Evolutionary conservation across 73 alveolate species (phyloP), one percentile per base, ranked within the genome.

Genomic region (Symbiodinium pilosum): DNA sequence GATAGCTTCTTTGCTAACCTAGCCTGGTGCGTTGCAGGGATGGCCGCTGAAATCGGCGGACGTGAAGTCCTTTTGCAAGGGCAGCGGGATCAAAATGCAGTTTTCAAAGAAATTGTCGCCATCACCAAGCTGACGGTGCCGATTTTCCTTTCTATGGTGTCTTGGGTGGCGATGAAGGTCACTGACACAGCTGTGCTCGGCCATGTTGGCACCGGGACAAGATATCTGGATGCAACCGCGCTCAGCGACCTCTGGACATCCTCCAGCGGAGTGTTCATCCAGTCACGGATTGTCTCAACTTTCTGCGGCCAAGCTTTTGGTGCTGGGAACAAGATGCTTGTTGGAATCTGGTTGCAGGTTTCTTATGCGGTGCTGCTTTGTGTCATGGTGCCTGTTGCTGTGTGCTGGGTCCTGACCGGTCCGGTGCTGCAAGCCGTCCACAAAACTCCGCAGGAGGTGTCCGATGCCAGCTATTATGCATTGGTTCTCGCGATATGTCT

Each of bases 161-260:
- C 98, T 36, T 92, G 98, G 98, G 98, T 92, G 68, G 98, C 98
- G 3, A 84, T 92, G 89, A 92, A 92, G 98, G 98, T 92, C 43
- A 92, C 98, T 2, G 98, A 92, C 77, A 92, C 98, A 7, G 98
- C 98, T 2, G 98, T 92, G 81, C 68, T 92, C 21, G 98, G 98
- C 40, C 83, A 87, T 34, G 84, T 54, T 1, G 95, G 95, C 64
- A 73, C 85, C 44, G 43, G 44, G 16, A 92, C 98, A 21, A 9
- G 84, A 42, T 92, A 92, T 39, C 36, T 92, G 68, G 89, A 71
- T 92, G 98, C 98, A 32, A 47, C 84, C 40, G 98, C 98, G 21
- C 92, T 92, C 11, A 92, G 98, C 43, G 98, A 92, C 64, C 92
- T 92, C 30, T 92, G 98, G 98, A 92, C 98, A 34, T 73, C 98